Conservation (phyloP, 2,329 filamentous ascomycete species). For the Chaetomiaceae sp. region DNA sequence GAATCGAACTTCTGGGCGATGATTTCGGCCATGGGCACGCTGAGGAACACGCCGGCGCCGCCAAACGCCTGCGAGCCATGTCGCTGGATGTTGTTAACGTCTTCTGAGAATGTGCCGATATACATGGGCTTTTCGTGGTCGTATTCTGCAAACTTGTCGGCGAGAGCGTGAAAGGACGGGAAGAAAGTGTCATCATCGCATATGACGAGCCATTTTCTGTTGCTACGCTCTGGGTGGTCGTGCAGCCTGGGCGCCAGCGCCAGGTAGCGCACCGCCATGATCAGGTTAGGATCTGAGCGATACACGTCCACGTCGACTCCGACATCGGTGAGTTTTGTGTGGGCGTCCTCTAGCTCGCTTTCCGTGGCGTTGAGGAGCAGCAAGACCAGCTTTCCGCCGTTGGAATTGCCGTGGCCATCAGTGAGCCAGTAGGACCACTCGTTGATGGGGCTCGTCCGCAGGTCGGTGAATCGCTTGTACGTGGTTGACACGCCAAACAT, state of each 20-base stretch:
- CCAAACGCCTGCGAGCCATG: conserved; percentile 62
- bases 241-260: conserved; percentile 52
- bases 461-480: conserved; percentile 50
- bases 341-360: conserved; percentile 47
- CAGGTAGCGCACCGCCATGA: conserved; percentile 57
- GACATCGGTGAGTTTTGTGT: conserved; percentile 41
- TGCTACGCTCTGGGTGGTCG: conserved; percentile 43
- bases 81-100: conserved; percentile 54
- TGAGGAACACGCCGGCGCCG: conserved; percentile 60
- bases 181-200: conserved; percentile 66
- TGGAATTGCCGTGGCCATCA: conserved; percentile 50
- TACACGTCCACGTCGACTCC: conserved; percentile 57
- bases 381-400: conserved; percentile 53
- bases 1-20: conserved; percentile 31
- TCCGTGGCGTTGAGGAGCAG: conserved; percentile 51
- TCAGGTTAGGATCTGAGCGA: conserved; percentile 47
- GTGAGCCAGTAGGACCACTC: conserved; percentile 60
- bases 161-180: conserved; percentile 52
- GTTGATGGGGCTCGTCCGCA: conserved; percentile 48
- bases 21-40: conserved; percentile 39
- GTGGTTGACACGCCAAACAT: conserved; percentile 58
- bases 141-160: conserved; percentile 47
- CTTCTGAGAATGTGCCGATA: conserved; percentile 59
- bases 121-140: conserved; percentile 52
- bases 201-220: conserved; percentile 56